phyloP scores from a whole-genome alignment of 768 basidiomycete genomes.

The Boletus huronensis region DNA sequence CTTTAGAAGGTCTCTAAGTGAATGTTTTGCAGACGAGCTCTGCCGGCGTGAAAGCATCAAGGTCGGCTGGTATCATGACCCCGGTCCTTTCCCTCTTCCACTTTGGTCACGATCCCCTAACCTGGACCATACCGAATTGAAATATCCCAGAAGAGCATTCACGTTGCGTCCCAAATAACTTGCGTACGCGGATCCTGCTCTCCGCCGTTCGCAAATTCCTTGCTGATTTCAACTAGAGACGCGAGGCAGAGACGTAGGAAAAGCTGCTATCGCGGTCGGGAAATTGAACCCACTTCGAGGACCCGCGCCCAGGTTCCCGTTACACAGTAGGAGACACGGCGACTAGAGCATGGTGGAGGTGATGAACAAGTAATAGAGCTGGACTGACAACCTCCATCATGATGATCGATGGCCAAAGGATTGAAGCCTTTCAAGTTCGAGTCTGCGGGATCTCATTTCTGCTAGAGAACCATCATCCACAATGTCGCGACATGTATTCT shows the following conservation, averaged over 20 bases:
- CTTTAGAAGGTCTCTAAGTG: too few species aligned
- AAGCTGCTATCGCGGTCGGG: neutral
- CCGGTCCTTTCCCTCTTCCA: neutral
- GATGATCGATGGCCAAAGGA: neutral
- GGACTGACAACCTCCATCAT: neutral
- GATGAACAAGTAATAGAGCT: neutral
- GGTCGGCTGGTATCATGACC: too few species aligned
- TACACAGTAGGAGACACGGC: neutral
- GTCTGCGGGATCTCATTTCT: neutral
- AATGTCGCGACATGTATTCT: neutral
- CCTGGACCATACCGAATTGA: neutral
- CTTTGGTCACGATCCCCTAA: neutral
- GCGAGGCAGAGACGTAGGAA: neutral
- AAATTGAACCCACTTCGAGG: neutral
- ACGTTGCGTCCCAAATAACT: neutral
- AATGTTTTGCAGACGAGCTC: neutral
- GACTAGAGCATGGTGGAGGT: neutral
- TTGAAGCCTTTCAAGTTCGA: neutral
- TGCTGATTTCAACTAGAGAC: neutral
- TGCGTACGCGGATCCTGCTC: neutral
- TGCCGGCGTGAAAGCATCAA: too few species aligned
- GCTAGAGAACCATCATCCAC: neutral
- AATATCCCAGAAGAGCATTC: neutral
- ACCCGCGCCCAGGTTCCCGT: neutral
- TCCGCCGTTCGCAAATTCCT: neutral